Conservation (phyloP, 306 rosid genomes). For the Glycine latifolia region DNA sequence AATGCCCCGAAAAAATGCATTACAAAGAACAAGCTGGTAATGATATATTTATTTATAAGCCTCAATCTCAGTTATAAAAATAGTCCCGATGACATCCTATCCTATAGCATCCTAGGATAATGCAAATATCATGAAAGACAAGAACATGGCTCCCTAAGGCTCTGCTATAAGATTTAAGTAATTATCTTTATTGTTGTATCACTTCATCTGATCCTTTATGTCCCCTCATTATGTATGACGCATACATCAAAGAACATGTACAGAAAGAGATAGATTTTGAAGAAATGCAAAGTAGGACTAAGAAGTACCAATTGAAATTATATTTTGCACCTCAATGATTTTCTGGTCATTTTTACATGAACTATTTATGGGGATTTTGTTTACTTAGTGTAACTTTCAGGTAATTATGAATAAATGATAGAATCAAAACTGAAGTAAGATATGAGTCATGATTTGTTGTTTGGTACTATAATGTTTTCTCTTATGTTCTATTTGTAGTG, state of each 20-base stretch:
- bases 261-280: not conserved
- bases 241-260: not conserved
- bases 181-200: not conserved
- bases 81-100: slow-evolving; percentile 4
- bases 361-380: not conserved
- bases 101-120: slow-evolving; percentile 7
- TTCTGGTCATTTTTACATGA: not conserved
- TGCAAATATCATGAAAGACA: not conserved
- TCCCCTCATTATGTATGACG: no score
- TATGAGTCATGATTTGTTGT: not conserved
- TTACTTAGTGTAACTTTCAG: not conserved
- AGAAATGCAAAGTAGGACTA: not conserved
- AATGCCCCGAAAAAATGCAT: slow-evolving; percentile 45
- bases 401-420: not conserved
- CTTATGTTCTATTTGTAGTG: not conserved
- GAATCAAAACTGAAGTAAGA: not conserved
- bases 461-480: not conserved
- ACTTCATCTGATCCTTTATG: no score
- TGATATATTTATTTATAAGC: slow-evolving; percentile 23
- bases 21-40: slow-evolving; percentile 45
- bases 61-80: not conserved
- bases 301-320: not conserved
- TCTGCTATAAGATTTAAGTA: not conserved
- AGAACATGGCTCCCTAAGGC: slow-evolving; percentile 10
- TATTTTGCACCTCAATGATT: not conserved